Base-by-base conservation (phyloP, 164 flowering plant genomes). In the Chimonanthus salicifolius region DNA sequence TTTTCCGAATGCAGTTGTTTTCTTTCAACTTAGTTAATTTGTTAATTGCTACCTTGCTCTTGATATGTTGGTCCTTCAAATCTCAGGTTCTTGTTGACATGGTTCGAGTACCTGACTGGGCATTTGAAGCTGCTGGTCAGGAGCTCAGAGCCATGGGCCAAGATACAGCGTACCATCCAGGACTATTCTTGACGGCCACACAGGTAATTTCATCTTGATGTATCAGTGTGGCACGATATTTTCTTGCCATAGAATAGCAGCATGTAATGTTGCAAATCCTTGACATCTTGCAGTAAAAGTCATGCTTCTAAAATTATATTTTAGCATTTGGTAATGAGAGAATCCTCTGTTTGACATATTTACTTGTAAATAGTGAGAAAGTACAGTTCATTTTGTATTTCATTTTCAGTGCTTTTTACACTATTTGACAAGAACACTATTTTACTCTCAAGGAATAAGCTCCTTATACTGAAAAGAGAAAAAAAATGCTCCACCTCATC, bases 101-200 rank as follows among this genome's bases (percentile, higher is more conserved):
- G 98, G 76, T 96, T 51, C 86, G 97, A n/a, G 97, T 94, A 15
- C 99, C 99, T 7, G 95, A 90, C 74, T 94, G 98, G 99, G 97
- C 98, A 72, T 89, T 94, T 85, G 98, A 94, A 87, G 97, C 97
- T 77, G 98, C 97, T 64, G 97, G 97, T 71, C 98, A 88, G 79
- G 99, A 94, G 80, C 75, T 92, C 91, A 90, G 97, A 86, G 92
- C 83, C 67, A 89, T 96, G 94, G 97, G 97, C 62, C 99, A 92
- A 83, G 99, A 96, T 83, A 79, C 95, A 54, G 79, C 90, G 21
- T 96, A 92, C 75, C 95, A 90, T 64, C 98, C 98, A 3, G 97
- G 97, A 62, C 89, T 89, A 65, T 94, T 89, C 87, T 81, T 96
- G 80, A 94, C 97, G 58, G 78, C 92, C 64, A 85, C 99, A 64